Evolutionary conservation across 2,329 filamentous ascomycete species (phyloP), one percentile per base, ranked within the genome.

Genomic region (Graphilbum fragrans): DNA sequence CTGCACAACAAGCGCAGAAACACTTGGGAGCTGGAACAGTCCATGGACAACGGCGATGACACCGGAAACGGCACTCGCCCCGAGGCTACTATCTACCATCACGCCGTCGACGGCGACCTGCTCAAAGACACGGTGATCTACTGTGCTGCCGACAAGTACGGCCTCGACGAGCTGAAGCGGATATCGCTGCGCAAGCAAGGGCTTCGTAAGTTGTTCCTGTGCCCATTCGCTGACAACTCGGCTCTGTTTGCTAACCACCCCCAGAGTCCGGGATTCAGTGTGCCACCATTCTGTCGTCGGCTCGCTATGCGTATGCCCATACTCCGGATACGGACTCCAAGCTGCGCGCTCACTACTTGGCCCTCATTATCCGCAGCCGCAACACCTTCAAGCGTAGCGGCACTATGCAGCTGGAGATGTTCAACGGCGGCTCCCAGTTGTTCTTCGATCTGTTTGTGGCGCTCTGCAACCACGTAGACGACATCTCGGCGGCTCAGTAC

Each of bases 371-470:
- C 57, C 80, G 87, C 49, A 86, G 82, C 52, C 77, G 88, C 50
- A 74, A 76, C 55, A 94, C 86, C 2, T 94, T 95, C 64, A 94
- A 94, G 70, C 74, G 86, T 42, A 94, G 86, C 61, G 86, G 87
- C 41, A 94, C 87, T 4, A 94, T 94, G 87, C 88, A 94, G 63
- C 76, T 85, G 51, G 87, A 94, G 65, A 94, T 95, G 87, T 83
- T 83, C 59, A 76, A 77, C 47, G 88, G 88, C 22, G 86, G 86
- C 41, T 83, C 69, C 1, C 74, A 83, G 55, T 69, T 94, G 45
- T 94, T 94, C 66, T 95, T 94, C 57, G 88, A 94, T 57, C 69
- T 94, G 35, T 95, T 94, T 58, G 88, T 94, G 39, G 86, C 88
- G 17, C 77, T 94, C 63, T 87, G 84, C 63, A 94, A 94, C 58